These are phyloP conservation scores for Fusarium incarnatum DNA, from an alignment of 2,329 filamentous ascomycete species.

Conservation along the genomic window DNA sequence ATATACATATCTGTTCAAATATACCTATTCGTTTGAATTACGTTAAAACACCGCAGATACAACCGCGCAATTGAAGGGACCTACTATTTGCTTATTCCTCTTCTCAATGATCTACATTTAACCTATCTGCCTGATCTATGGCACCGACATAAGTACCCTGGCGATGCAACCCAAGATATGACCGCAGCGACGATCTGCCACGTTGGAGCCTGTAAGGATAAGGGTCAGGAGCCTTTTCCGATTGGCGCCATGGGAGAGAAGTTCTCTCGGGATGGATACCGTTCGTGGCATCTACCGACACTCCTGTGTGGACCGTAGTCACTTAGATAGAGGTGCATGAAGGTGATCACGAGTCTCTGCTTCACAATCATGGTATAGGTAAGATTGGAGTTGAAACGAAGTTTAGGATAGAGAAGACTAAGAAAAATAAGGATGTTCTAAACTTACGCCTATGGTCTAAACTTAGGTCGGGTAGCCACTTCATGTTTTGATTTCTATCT, in stretches of 20 bases:
- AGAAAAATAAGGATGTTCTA: accelerated
- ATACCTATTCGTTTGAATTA: no score
- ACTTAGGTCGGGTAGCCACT: neutral
- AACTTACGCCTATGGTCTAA: neutral
- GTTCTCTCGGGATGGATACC: neutral
- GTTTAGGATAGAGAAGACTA: neutral
- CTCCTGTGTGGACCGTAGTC: neutral
- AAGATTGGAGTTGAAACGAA: neutral
- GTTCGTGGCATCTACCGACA: neutral
- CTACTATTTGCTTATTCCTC: neutral
- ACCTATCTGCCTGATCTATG: neutral
- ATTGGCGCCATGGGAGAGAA: neutral
- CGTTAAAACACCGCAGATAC: no score
- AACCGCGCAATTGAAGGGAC: no score
- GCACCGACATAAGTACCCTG: accelerated
- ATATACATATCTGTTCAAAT: no score
- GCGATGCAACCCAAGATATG: neutral
- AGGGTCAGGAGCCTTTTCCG: neutral
- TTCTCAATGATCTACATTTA: neutral
- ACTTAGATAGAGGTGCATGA: neutral
- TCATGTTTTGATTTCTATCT: neutral
- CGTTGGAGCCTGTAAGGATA: neutral
- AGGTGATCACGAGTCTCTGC: neutral
- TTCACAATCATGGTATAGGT: no score
- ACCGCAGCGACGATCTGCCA: neutral